Conservation (phyloP, 2,329 filamentous ascomycete genomes). For the Pestalotiopsis sp. region DNA sequence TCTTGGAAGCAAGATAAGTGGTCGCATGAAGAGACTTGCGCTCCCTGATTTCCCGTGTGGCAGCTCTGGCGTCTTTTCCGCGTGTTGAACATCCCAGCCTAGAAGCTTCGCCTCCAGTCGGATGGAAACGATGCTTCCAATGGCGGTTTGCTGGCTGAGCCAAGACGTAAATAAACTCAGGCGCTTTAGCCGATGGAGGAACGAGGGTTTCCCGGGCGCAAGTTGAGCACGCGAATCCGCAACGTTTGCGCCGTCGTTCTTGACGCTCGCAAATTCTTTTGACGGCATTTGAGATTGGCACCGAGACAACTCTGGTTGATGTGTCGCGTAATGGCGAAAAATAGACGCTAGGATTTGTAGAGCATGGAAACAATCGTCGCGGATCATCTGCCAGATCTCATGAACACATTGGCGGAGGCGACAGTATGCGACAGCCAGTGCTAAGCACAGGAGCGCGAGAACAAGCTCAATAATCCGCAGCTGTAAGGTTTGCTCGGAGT, state of each 20-base stretch:
- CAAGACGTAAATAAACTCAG: constrained; percentile 12
- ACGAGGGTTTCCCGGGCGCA: background rate
- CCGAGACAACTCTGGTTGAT: background rate
- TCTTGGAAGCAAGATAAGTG: background rate
- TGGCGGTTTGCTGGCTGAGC: constrained; percentile 9
- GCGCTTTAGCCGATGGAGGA: background rate
- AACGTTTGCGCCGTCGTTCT: background rate
- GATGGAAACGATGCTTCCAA: constrained; percentile 10
- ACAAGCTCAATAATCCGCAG: background rate
- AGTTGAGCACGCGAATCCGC: background rate
- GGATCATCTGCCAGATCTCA: background rate
- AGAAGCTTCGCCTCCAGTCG: constrained; percentile 10
- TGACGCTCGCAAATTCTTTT: background rate
- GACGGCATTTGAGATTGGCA: background rate
- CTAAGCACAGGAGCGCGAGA: background rate
- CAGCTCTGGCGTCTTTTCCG: background rate
- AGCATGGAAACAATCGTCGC: background rate
- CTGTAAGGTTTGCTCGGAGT: background rate
- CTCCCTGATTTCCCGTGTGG: background rate
- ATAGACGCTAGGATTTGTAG: background rate
- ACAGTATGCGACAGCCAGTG: background rate
- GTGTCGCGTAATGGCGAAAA: background rate
- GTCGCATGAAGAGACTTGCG: background rate
- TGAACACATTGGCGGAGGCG: constrained; percentile 2
- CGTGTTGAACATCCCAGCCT: background rate